phyloP scores from a whole-genome alignment of 2,329 filamentous ascomycete species.

The Thelonectria olida region DNA sequence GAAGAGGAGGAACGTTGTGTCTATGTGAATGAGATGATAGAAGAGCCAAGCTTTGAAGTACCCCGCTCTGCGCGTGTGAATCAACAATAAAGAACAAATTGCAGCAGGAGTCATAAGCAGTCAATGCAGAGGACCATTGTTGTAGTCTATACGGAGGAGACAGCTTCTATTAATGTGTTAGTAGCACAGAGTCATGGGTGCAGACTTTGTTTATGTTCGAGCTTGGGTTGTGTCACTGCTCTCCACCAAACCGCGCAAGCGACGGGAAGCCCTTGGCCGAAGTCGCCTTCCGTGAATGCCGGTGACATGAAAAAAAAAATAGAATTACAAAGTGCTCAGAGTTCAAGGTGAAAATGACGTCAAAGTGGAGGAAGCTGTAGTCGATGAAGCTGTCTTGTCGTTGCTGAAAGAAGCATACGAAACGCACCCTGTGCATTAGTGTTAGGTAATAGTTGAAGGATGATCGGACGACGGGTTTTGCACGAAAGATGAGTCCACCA shows the following conservation, averaged over 20 bases:
- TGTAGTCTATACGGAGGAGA: too few species aligned
- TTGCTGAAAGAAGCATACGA: slow-evolving; percentile 16
- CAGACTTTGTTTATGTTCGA: too few species aligned
- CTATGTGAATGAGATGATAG: not conserved
- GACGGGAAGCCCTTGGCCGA: not conserved
- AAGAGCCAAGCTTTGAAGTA: slow-evolving; percentile 1
- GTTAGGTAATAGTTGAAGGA: slow-evolving; percentile 15
- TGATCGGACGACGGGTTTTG: slow-evolving; percentile 16
- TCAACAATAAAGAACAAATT: not conserved
- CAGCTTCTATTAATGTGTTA: too few species aligned
- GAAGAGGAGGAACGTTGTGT: not conserved
- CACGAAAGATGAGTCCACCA: slow-evolving; percentile 3
- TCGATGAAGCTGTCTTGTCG: not conserved
- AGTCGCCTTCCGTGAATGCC: not conserved
- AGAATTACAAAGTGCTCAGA: not conserved
- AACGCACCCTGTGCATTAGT: slow-evolving; percentile 13
- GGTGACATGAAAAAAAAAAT: not conserved
- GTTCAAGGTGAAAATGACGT: slow-evolving; percentile 1
- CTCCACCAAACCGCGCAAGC: not conserved
- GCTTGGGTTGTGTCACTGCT: too few species aligned
- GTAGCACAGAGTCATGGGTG: too few species aligned
- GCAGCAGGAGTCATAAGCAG: not conserved
- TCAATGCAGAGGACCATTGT: not conserved
- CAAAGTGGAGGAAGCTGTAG: slow-evolving; percentile 1
- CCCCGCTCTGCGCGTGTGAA: not conserved